These are phyloP conservation scores for Trametes maxima DNA, from an alignment of 768 basidiomycete species.

Conservation along the genomic window DNA sequence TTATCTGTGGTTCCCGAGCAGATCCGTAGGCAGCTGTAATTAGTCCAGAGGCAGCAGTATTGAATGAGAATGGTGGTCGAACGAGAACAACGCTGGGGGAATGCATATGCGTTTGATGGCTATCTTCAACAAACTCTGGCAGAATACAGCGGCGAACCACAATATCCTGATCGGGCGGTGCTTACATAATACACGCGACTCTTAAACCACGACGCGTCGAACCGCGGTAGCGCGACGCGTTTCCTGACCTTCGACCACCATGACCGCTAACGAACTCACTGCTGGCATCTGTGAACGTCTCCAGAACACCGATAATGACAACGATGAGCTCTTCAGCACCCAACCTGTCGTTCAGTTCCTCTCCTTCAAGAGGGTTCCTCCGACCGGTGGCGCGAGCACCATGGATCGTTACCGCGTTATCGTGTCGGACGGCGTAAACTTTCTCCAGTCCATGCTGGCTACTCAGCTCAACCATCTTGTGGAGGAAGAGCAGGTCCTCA, in stretches of 20 bases:
- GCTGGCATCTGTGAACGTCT: conserved; percentile 59
- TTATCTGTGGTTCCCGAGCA: no score
- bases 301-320: conserved; percentile 45
- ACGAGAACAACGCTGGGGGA: no score
- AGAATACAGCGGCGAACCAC: no score
- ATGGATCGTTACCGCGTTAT: conserved; percentile 77
- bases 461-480: conserved; percentile 85
- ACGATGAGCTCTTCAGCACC: conserved; percentile 35
- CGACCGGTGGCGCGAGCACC: conserved; percentile 34
- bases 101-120: no score
- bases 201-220: conserved; percentile 23
- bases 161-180: neutral
- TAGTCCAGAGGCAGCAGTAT: no score
- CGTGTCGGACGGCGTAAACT: conserved; percentile 86
- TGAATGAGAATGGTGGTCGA: no score
- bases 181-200: conserved; percentile 28
- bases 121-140: no score
- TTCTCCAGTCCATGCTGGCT: conserved; percentile 92
- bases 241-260: conserved; percentile 31
- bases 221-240: conserved; percentile 17
- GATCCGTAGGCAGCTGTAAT: no score
- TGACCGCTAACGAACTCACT: conserved; percentile 50
- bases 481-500: conserved; percentile 59
- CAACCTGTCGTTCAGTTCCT: conserved; percentile 74
- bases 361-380: conserved; percentile 75